Evolutionary conservation across 2,329 filamentous ascomycete species (phyloP).

Genomic region (Saccharata proteae): DNA sequence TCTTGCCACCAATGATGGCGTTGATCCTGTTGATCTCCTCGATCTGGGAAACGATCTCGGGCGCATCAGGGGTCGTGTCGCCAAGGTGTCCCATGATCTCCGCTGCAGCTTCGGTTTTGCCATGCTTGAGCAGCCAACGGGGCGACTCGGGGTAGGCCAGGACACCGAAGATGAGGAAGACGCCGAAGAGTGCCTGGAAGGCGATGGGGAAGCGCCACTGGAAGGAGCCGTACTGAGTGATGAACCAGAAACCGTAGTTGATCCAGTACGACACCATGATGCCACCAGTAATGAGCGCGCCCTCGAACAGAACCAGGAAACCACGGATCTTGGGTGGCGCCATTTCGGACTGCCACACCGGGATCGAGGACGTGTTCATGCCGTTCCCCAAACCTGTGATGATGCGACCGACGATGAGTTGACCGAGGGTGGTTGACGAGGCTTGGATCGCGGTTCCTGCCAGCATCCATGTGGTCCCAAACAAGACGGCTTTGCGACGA

Average conservation of each 20-base stretch:
- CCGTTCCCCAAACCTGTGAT: slow-evolving; percentile 43
- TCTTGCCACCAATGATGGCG: slow-evolving; percentile 24
- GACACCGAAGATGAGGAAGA: slow-evolving; percentile 31
- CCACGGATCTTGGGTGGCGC: slow-evolving; percentile 44
- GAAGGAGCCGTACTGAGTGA: slow-evolving; percentile 27
- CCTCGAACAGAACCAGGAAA: slow-evolving; percentile 47
- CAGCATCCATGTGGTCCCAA: slow-evolving; percentile 29
- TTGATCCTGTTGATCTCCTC: slow-evolving; percentile 47
- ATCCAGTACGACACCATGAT: slow-evolving; percentile 40
- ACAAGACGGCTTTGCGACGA: slow-evolving; percentile 30
- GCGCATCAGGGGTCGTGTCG: slow-evolving; percentile 35
- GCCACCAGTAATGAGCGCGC: slow-evolving; percentile 38
- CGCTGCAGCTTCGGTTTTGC: slow-evolving; percentile 34
- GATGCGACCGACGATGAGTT: slow-evolving; percentile 40
- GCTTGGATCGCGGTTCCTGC: slow-evolving; percentile 29
- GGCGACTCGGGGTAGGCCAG: slow-evolving; percentile 19
- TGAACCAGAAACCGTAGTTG: slow-evolving; percentile 30
- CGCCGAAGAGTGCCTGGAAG: slow-evolving; percentile 38
- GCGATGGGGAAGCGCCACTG: slow-evolving; percentile 40
- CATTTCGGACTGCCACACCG: slow-evolving; percentile 41
- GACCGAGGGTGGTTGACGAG: slow-evolving; percentile 18
- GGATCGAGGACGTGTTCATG: slow-evolving; percentile 42
- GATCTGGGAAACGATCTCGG: slow-evolving; percentile 45
- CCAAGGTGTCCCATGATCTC: slow-evolving; percentile 37
- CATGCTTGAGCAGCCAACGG: slow-evolving; percentile 21